A percentile compares a stretch with the other conserved stretches of the same genome.
Conservation (phyloP, 139 green algal species). For the Chlamydomonas applanata region DNA sequence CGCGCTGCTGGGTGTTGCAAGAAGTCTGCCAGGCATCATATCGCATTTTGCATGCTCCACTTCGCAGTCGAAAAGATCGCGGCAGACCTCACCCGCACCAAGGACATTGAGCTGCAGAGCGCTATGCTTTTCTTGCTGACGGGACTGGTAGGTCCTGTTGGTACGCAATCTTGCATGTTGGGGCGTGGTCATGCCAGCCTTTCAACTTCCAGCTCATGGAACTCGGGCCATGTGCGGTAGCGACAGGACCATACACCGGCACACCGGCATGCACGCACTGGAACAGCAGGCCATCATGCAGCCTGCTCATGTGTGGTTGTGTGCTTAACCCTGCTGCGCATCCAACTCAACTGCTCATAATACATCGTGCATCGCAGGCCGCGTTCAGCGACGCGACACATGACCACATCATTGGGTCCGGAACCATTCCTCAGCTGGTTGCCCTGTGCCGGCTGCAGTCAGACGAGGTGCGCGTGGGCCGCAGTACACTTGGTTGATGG, state of each 20-base stretch:
- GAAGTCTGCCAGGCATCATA: background rate
- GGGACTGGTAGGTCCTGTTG: conserved; percentile 3
- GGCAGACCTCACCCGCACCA: conserved; percentile 1
- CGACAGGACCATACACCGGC: too few species aligned
- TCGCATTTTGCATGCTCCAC: background rate
- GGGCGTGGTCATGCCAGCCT: too few species aligned
- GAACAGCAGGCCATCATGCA: background rate
- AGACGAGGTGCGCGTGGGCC: background rate
- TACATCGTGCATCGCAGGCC: background rate
- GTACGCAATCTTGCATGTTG: too few species aligned
- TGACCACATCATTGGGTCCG: conserved; percentile 19
- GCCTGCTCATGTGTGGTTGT: background rate
- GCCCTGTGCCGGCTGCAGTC: background rate
- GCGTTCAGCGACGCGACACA: conserved; percentile 37
- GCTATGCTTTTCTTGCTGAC: conserved; percentile 43
- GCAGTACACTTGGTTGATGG: background rate
- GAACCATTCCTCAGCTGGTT: conserved; percentile 12
- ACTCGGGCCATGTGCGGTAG: too few species aligned
- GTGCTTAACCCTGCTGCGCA: background rate
- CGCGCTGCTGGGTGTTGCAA: background rate
- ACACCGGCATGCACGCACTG: background rate
- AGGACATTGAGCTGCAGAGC: conserved; percentile 19
- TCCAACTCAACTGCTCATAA: background rate
- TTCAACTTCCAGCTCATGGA: too few species aligned
- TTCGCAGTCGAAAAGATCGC: conserved; percentile 28